Conservation (phyloP, 257 asterid genomes). For the Paraleonurus japonicus region DNA sequence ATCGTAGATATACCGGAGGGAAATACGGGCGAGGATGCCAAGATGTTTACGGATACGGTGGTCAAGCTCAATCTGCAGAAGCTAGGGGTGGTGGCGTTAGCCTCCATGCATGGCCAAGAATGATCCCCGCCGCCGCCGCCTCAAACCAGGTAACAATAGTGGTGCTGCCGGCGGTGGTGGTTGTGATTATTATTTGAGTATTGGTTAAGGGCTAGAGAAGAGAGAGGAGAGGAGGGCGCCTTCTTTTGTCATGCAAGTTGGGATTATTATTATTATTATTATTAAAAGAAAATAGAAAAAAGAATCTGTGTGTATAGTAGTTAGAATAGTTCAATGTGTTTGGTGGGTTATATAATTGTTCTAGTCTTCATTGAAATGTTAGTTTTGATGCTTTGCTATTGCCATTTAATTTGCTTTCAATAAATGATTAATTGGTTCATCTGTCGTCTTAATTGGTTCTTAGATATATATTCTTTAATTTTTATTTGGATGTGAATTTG, state of each 20-base stretch:
- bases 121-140: constrained; percentile 18
- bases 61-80: constrained; percentile 81
- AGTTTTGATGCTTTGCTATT: constrained; percentile 16
- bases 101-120: constrained; percentile 49
- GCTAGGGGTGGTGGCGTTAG: constrained; percentile 66
- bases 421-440: constrained; percentile 22
- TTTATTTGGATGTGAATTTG: not conserved
- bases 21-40: constrained; percentile 83
- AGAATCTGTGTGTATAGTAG: constrained; percentile 6
- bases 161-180: constrained; percentile 9
- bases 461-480: not conserved
- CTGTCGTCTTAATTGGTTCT: not conserved
- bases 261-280: not conserved
- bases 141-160: constrained; percentile 14
- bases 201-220: not conserved
- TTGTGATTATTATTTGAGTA: not conserved
- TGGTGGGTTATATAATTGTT: constrained; percentile 7
- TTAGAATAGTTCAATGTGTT: constrained; percentile 27
- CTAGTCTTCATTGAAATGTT: not conserved
- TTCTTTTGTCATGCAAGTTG: constrained; percentile 35
- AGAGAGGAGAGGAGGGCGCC: not conserved
- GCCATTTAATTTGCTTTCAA: constrained; percentile 9
- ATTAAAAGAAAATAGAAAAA: too few relatives aligned
- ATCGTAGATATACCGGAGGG: constrained; percentile 90
- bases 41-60: constrained; percentile 83